Evolutionary conservation across 1,284 basidiomycete species (phyloP).

Genomic region (Inonotus hispidus): DNA sequence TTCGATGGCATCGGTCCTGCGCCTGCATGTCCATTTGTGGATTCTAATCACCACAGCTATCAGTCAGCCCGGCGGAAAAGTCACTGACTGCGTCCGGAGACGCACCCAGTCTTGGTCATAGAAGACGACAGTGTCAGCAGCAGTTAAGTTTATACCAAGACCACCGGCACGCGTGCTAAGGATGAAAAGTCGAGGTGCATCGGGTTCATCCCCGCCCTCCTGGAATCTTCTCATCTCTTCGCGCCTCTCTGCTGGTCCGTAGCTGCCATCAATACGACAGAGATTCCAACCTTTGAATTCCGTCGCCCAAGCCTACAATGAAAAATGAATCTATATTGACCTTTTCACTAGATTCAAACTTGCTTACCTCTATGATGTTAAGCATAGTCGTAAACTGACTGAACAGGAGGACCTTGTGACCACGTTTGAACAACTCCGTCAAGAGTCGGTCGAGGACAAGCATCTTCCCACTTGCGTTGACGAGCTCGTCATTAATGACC

Average conservation of each 20-base stretch:
- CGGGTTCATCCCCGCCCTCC: constrained; percentile 53
- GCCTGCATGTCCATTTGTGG: constrained; percentile 97
- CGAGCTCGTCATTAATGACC: constrained; percentile 69
- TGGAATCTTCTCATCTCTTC: constrained; percentile 87
- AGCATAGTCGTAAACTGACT: constrained; percentile 96
- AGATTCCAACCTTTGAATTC: constrained; percentile 77
- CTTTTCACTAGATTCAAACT: constrained; percentile 15
- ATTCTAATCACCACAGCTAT: constrained; percentile 47
- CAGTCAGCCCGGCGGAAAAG: background rate
- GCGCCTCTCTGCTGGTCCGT: constrained; percentile 72
- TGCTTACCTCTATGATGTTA: constrained; percentile 83
- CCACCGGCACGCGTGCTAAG: constrained; percentile 92
- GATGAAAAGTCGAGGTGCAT: constrained; percentile 79
- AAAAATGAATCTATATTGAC: constrained; percentile 2
- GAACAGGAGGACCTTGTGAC: constrained; percentile 91
- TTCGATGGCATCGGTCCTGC: constrained; percentile 92
- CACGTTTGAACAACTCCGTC: constrained; percentile 73
- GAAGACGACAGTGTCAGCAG: constrained; percentile 93
- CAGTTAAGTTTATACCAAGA: constrained; percentile 86
- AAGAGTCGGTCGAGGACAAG: constrained; percentile 88
- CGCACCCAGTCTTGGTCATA: constrained; percentile 94
- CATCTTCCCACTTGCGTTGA: constrained; percentile 94
- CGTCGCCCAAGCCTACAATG: constrained; percentile 72
- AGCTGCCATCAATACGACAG: constrained; percentile 89
- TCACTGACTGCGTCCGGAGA: constrained; percentile 13